Percentiles rank a stretch among this genome's conserved stretches.
These are phyloP conservation scores for Rhynchosporium graminicola DNA, from an alignment of 2,329 filamentous ascomycete species.

Conservation along the genomic window DNA sequence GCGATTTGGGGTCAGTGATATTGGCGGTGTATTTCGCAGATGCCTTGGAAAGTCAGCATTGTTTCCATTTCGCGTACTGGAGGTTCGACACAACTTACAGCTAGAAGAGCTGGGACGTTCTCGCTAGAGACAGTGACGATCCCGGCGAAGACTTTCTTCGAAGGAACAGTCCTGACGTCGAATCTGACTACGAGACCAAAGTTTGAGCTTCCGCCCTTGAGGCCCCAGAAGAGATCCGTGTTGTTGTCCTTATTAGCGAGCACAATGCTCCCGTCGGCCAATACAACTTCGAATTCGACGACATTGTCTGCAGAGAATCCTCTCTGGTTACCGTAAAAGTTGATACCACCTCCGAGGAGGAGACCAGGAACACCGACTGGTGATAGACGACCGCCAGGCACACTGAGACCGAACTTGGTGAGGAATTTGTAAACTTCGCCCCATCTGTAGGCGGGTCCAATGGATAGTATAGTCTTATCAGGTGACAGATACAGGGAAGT, in stretches of 20 bases:
- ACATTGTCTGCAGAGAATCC: slow-evolving; percentile 13
- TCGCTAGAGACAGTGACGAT: slow-evolving; percentile 5
- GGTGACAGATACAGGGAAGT: background rate
- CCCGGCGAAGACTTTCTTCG: slow-evolving; percentile 13
- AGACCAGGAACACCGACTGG: slow-evolving; percentile 17
- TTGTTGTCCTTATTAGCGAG: slow-evolving; percentile 44
- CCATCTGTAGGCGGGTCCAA: slow-evolving; percentile 10
- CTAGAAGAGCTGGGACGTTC: slow-evolving; percentile 2
- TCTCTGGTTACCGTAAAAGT: slow-evolving; percentile 11
- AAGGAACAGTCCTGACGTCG: slow-evolving; percentile 15
- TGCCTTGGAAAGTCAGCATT: background rate
- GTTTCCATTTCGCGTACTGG: too few species aligned
- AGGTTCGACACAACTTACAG: background rate
- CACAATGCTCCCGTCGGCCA: slow-evolving; percentile 51
- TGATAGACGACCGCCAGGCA: slow-evolving; percentile 10
- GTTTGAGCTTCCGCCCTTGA: slow-evolving; percentile 39
- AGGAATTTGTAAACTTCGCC: slow-evolving; percentile 14
- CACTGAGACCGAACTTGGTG: background rate
- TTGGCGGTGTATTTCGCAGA: slow-evolving; percentile 10
- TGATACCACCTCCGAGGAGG: slow-evolving; percentile 11
- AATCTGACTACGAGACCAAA: slow-evolving; percentile 46
- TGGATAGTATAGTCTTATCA: background rate
- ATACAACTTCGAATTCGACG: slow-evolving; percentile 39
- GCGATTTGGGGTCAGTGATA: slow-evolving; percentile 12
- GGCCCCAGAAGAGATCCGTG: slow-evolving; percentile 50